A percentile compares a stretch with the other conserved stretches of the same genome.
Evolutionary conservation across 176 grass and related monocot genomes (phyloP).

Genomic region (Oryza longistaminata): DNA sequence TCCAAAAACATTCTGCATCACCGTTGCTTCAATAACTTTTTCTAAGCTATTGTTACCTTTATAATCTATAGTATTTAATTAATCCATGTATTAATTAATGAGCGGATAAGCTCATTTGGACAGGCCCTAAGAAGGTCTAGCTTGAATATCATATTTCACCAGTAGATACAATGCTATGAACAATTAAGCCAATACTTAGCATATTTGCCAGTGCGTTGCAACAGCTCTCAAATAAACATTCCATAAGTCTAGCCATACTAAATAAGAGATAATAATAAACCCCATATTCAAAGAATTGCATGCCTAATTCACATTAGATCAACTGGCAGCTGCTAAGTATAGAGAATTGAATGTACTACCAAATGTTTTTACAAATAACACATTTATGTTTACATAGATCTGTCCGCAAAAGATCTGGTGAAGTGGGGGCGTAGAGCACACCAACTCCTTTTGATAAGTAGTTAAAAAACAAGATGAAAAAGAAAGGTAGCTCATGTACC

Average conservation of each 20-base stretch:
- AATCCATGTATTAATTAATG: not conserved
- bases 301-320: not conserved
- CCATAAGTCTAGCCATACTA: not conserved
- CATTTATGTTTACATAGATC: not conserved
- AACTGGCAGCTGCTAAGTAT: not conserved
- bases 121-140: not conserved
- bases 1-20: not conserved
- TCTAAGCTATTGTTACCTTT: not conserved
- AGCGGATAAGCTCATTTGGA: not conserved
- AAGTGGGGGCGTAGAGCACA: not conserved
- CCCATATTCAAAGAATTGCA: not conserved
- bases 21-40: not conserved
- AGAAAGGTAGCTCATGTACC: conserved; percentile 38
- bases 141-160: conserved; percentile 35
- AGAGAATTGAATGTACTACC: not conserved
- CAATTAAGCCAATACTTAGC: not conserved
- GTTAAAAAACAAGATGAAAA: not conserved
- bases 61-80: not conserved
- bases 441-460: too few species aligned
- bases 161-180: conserved; percentile 21
- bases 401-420: not conserved
- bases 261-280: not conserved
- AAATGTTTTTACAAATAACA: not conserved
- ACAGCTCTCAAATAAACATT: not conserved
- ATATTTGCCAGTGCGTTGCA: not conserved